phyloP scores from a whole-genome alignment of 208 protist genomes.

The Novymonas esmeraldas region DNA sequence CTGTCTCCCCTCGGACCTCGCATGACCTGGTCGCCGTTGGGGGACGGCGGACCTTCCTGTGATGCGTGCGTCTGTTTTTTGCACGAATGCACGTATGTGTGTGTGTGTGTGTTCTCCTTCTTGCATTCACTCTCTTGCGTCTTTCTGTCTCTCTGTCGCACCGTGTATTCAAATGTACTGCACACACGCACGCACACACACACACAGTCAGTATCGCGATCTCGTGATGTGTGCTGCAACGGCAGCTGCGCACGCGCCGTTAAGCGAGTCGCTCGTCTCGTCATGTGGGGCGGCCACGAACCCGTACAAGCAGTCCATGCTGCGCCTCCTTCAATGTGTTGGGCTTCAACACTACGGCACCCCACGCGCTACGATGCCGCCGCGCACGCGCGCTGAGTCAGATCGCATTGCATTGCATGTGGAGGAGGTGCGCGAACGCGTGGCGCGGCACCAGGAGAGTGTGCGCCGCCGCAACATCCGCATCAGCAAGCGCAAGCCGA shows the following conservation, averaged over 20 bases:
- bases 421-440: slow-evolving; percentile 2
- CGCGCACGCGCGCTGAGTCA: slow-evolving; percentile 29
- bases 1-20: no score
- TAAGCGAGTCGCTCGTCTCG: slow-evolving; percentile 18
- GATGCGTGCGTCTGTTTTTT: no score
- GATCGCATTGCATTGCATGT: slow-evolving; percentile 30
- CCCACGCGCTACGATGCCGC: slow-evolving; percentile 39
- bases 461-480: slow-evolving; percentile 24
- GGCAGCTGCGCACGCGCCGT: neutral
- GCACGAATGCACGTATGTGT: no score
- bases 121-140: neutral
- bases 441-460: slow-evolving; percentile 31
- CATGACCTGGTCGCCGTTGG: no score
- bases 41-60: no score
- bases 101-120: neutral
- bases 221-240: neutral
- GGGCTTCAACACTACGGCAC: slow-evolving; percentile 64
- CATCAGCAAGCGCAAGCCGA: slow-evolving; percentile 19
- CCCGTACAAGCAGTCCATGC: slow-evolving; percentile 72
- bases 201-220: no score
- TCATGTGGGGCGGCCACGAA: slow-evolving; percentile 23
- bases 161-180: neutral
- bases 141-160: neutral
- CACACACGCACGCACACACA: no score
- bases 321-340: slow-evolving; percentile 48